Conservation (phyloP, 2,329 filamentous ascomycete genomes). For the Colletotrichum noveboracense region DNA sequence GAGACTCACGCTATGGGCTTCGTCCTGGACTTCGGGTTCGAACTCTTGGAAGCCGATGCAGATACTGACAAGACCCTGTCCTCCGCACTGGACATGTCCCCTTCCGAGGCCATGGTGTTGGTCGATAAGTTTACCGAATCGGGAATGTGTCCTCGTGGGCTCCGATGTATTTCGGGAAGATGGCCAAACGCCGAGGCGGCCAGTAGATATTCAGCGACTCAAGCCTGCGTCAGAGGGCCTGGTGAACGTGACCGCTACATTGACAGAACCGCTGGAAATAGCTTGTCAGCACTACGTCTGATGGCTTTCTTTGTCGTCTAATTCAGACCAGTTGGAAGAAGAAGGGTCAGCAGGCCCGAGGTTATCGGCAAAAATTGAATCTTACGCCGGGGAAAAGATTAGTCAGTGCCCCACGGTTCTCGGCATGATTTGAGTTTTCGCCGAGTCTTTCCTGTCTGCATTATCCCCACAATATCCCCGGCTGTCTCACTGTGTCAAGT, state of each 20-base stretch:
- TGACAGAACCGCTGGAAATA: background rate
- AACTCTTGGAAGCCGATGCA: background rate
- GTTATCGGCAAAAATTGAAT: background rate
- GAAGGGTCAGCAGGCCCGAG: background rate
- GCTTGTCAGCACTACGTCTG: background rate
- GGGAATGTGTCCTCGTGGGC: background rate
- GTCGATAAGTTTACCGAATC: background rate
- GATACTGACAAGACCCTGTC: background rate
- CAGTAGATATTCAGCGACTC: background rate
- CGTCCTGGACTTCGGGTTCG: background rate
- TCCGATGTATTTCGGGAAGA: slow-evolving; percentile 1
- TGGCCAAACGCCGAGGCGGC: background rate
- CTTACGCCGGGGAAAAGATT: background rate
- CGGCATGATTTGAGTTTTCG: background rate
- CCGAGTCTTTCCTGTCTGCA: background rate
- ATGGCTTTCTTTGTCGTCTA: background rate
- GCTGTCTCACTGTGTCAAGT: background rate
- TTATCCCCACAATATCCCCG: background rate
- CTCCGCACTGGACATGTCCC: slow-evolving; percentile 2
- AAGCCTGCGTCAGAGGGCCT: no score
- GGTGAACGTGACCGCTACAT: background rate
- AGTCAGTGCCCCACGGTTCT: background rate
- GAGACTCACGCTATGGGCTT: slow-evolving; percentile 23
- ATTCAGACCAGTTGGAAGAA: background rate
- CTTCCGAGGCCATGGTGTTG: slow-evolving; percentile 4